Base-by-base conservation (phyloP, 148 eudicot species). In the Fallopia convolvulus region DNA sequence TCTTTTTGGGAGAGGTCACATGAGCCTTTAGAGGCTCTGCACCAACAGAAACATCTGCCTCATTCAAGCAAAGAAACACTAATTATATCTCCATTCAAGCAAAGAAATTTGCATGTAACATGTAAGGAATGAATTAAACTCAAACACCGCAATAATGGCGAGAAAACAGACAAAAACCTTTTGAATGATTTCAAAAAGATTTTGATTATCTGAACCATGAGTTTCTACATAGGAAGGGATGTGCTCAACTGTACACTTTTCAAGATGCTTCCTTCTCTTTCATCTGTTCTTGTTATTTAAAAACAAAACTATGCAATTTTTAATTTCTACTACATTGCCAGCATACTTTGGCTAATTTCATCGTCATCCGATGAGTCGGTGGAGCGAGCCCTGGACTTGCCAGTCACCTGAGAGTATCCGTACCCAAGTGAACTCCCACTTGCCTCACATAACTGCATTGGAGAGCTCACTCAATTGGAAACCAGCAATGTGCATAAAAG, bases 381-480 rank as follows among this genome's bases (percentile, higher is more conserved):
- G 48, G 46, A 21, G 23, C 48, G 49, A 39, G 23, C 49, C 46
- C 18, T 40, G 26, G 46, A 49, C 47, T 71, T 71, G 23, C 74
- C 30, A 17, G 49, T 39, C 36, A 71, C 44, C 49, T 44, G 74
- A 41, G 74, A 71, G 74, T 71, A 71, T 18, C 74, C 74, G 49
- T 71, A 71, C 30, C 74, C 74, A 41, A 71, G 74, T 36, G 74
- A 71, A 21, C 74, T 71, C 30, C 74, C 74, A 71, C 74, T 71
- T 3, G 39, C 39, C 39, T 36, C 39, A 36, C 39, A 36, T 36
- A 36, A 36, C 39, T 36, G 39, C 68, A 61, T 61, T 23, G 15
- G 4, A 30, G 33, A 61, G 68, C 36, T 61, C 68, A 61, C 36
- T 61, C 68, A 8, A 10, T 61, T 8, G 20, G 21, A 12, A 61